These are phyloP conservation scores for Hymenoscyphus salicellus DNA, from an alignment of 2,329 filamentous ascomycete species.

Conservation along the genomic window DNA sequence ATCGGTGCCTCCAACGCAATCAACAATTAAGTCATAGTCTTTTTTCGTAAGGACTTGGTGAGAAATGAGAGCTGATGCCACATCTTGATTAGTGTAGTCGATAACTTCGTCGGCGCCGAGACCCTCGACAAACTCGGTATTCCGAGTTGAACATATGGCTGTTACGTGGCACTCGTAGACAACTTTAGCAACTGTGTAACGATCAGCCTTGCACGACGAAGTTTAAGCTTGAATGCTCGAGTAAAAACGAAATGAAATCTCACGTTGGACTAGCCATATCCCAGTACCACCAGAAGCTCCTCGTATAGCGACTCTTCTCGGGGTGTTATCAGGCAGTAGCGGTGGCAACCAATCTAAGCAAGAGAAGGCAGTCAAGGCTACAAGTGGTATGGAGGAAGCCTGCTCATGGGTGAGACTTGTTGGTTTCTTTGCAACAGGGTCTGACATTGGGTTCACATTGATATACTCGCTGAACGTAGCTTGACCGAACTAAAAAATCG, in stretches of 20 bases:
- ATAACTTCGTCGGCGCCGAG: conserved; percentile 32
- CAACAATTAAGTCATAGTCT: conserved; percentile 29
- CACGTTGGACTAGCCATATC: conserved; percentile 30
- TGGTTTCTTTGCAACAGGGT: conserved; percentile 39
- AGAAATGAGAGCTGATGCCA: conserved; percentile 20
- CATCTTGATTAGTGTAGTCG: conserved; percentile 30
- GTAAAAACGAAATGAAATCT: conserved; percentile 8
- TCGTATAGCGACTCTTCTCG: conserved; percentile 27
- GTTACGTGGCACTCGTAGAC: conserved; percentile 32
- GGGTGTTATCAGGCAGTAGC: conserved; percentile 6
- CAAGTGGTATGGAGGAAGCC: conserved; percentile 45
- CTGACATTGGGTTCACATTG: conserved; percentile 26
- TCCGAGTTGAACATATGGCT: conserved; percentile 32
- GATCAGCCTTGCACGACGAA: neutral
- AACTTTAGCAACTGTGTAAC: conserved; percentile 28
- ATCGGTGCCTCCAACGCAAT: conserved; percentile 39
- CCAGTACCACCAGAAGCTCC: conserved; percentile 35
- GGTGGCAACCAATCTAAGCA: conserved; percentile 32
- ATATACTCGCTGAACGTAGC: conserved; percentile 34
- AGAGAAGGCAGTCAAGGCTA: conserved; percentile 41
- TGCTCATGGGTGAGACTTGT: conserved; percentile 41
- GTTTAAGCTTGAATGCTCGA: neutral
- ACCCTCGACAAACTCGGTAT: conserved; percentile 27
- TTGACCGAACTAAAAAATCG: conserved; percentile 27
- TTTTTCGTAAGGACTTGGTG: neutral